Evolutionary conservation across 768 basidiomycete species (phyloP).

Genomic region (Tricholoma bakamatsutake): DNA sequence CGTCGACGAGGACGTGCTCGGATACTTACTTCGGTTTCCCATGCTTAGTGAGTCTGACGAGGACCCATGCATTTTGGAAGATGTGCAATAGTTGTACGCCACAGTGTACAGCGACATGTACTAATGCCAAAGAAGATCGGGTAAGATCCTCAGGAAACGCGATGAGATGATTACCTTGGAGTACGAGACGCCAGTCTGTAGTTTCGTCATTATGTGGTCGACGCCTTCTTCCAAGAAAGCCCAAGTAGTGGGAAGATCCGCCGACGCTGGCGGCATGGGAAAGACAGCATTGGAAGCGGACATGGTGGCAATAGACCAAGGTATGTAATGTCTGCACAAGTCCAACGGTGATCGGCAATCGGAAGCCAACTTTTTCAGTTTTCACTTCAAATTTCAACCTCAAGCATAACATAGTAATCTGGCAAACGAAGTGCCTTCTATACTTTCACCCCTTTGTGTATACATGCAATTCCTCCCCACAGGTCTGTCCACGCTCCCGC

Average conservation of each 20-base stretch:
- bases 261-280: slow-evolving; percentile 59
- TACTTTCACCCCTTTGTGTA: slow-evolving; percentile 81
- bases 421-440: slow-evolving; percentile 24
- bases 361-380: not conserved
- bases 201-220: slow-evolving; percentile 89
- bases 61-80: slow-evolving; percentile 65
- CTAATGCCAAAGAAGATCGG: slow-evolving; percentile 26
- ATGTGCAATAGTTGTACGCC: slow-evolving; percentile 97
- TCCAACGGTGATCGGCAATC: slow-evolving; percentile 11
- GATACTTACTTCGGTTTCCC: slow-evolving; percentile 61
- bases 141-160: slow-evolving; percentile 1
- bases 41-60: slow-evolving; percentile 41
- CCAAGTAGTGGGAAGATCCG: slow-evolving; percentile 86
- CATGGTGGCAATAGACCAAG: slow-evolving; percentile 26
- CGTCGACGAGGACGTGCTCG: slow-evolving; percentile 30
- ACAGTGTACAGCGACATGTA: slow-evolving; percentile 91
- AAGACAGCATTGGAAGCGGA: slow-evolving; percentile 26
- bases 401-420: too few species aligned
- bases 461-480: slow-evolving; percentile 84
- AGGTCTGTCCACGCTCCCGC: slow-evolving; percentile 83
- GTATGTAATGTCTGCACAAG: too few species aligned
- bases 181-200: slow-evolving; percentile 84
- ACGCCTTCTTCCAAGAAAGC: slow-evolving; percentile 81
- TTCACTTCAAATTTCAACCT: too few species aligned
- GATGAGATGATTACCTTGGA: slow-evolving; percentile 40